Evolutionary conservation across 257 asterid genomes (phyloP).

Genomic region (Solanum etuberosum): DNA sequence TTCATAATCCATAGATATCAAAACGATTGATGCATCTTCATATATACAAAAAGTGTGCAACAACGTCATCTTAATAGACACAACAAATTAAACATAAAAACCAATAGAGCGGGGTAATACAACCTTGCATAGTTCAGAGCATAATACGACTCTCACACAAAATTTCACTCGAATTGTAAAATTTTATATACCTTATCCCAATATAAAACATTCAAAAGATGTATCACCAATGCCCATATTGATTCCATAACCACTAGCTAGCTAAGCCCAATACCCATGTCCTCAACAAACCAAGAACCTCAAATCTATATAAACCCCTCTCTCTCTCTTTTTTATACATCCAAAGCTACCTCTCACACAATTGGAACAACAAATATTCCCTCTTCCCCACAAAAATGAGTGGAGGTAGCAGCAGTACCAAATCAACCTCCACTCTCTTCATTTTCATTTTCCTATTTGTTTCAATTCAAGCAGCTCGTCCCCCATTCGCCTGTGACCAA

Average conservation of each 20-base stretch:
- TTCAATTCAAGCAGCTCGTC: constrained; percentile 13
- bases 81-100: no score
- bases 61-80: no score
- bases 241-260: not conserved
- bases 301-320: not conserved
- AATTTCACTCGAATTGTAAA: accelerated
- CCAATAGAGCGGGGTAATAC: not conserved
- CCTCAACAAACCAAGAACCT: not conserved
- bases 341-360: not conserved
- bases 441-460: not conserved
- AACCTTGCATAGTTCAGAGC: no score
- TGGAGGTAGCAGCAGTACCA: not conserved
- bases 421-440: not conserved
- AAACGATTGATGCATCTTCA: no score
- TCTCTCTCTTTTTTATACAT: not conserved
- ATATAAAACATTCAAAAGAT: not conserved
- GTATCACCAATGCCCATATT: not conserved
- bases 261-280: not conserved
- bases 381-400: not conserved
- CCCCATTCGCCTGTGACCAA: constrained; percentile 65
- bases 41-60: no score
- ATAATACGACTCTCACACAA: no score
- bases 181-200: not conserved
- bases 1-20: no score
- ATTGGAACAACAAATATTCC: not conserved